Evolutionary conservation across 2,329 filamentous ascomycete genomes (phyloP).

Genomic region (Pseudocercospora fijiensis): DNA sequence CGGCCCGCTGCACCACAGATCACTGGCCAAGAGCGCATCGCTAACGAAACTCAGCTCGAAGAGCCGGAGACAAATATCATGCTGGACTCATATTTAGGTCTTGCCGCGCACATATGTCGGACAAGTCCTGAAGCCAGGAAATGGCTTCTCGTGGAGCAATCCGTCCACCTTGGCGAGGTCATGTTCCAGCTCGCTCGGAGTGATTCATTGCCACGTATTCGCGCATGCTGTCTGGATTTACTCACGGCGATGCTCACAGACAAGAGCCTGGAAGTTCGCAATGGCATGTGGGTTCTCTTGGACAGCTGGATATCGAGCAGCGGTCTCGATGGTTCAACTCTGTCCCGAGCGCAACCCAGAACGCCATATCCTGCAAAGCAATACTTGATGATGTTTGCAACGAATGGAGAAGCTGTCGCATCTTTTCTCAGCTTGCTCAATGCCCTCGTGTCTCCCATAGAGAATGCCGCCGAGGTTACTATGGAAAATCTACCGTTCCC

Average conservation of each 20-base stretch:
- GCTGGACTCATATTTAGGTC: constrained; percentile 87
- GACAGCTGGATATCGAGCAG: constrained; percentile 74
- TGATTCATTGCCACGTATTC: constrained; percentile 70
- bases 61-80: constrained; percentile 95
- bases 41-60: constrained; percentile 52
- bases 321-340: constrained; percentile 24
- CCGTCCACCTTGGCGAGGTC: constrained; percentile 68
- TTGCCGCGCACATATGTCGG: constrained; percentile 77
- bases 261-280: constrained; percentile 66
- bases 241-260: constrained; percentile 72
- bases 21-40: constrained; percentile 38
- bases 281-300: constrained; percentile 74
- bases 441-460: constrained; percentile 66
- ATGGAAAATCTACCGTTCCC: constrained; percentile 77
- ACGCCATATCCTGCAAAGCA: constrained; percentile 31
- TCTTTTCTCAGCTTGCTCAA: constrained; percentile 78
- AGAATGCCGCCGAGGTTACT: constrained; percentile 61
- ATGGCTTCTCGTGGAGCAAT: constrained; percentile 67
- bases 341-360: constrained; percentile 20
- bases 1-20: constrained; percentile 63
- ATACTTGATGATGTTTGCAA: constrained; percentile 35
- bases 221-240: constrained; percentile 80
- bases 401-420: constrained; percentile 51
- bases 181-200: constrained; percentile 78
- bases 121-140: constrained; percentile 70